These are phyloP conservation scores for Mollisia scopiformis DNA, from an alignment of 2,329 filamentous ascomycete genomes.

Conservation along the genomic window DNA sequence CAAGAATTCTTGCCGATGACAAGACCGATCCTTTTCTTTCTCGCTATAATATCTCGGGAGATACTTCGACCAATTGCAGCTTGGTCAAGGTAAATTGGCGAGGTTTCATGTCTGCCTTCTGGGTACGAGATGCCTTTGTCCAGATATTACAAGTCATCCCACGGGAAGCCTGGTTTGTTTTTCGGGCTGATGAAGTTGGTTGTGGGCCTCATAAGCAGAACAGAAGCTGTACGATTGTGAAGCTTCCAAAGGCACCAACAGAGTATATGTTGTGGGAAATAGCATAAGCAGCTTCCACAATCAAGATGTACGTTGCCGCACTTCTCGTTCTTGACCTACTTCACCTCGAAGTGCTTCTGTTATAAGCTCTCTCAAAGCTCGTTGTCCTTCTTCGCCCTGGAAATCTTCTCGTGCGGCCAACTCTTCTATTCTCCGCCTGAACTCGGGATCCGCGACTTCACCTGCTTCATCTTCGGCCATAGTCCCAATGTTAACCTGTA, in stretches of 20 bases:
- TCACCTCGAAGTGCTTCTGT: conserved; percentile 77
- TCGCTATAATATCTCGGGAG: conserved; percentile 61
- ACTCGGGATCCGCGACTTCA: conserved; percentile 77
- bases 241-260: conserved; percentile 49
- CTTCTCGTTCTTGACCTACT: conserved; percentile 65
- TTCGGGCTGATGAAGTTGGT: conserved; percentile 55
- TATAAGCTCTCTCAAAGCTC: conserved; percentile 76
- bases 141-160: conserved; percentile 48
- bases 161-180: conserved; percentile 56
- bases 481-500: conserved; percentile 77
- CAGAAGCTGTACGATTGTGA: conserved; percentile 57
- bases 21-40: conserved; percentile 70
- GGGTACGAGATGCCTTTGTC: conserved; percentile 53
- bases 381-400: conserved; percentile 77
- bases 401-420: conserved; percentile 84
- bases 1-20: conserved; percentile 61
- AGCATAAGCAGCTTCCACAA: conserved; percentile 17
- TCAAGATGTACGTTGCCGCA: conserved; percentile 64
- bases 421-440: conserved; percentile 85
- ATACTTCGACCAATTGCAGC: conserved; percentile 31
- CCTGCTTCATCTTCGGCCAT: conserved; percentile 66
- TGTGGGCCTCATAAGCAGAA: conserved; percentile 47
- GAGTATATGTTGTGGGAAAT: conserved; percentile 67
- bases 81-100: conserved; percentile 59
- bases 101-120: conserved; percentile 58